Evolutionary conservation across 306 rosid species (phyloP).

Genomic region (Prunus mongolica): DNA sequence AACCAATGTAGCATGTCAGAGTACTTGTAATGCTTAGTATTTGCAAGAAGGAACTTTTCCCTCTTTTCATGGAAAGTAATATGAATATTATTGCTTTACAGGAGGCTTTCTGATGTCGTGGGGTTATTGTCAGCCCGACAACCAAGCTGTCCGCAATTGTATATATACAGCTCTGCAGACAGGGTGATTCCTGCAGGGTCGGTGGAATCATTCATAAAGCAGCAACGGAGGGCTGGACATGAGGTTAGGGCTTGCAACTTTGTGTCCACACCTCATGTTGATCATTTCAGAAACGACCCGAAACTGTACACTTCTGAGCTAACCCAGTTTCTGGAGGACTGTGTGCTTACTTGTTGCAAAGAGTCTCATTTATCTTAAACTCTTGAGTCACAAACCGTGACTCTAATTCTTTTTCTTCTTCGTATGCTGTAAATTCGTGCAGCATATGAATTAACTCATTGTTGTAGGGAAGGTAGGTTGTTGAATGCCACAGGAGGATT

Average conservation of each 20-base stretch:
- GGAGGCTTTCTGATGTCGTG: slow-evolving; percentile 92
- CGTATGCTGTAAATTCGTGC: slow-evolving; percentile 3
- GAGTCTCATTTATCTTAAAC: slow-evolving; percentile 22
- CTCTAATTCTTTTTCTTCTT: slow-evolving; percentile 14
- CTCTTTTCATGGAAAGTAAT: not conserved
- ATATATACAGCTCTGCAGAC: slow-evolving; percentile 90
- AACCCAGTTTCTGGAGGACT: slow-evolving; percentile 71
- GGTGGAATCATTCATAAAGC: slow-evolving; percentile 76
- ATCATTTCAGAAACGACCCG: slow-evolving; percentile 91
- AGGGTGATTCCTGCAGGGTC: slow-evolving; percentile 81
- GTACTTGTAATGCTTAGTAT: not conserved
- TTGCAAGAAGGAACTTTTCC: not conserved
- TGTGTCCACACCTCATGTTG: slow-evolving; percentile 92
- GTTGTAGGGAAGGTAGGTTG: not conserved
- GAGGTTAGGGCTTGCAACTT: slow-evolving; percentile 94
- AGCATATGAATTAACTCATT: slow-evolving; percentile 32
- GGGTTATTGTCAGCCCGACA: slow-evolving; percentile 62
- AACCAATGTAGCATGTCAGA: not conserved
- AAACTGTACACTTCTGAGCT: slow-evolving; percentile 77
- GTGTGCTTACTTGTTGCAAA: slow-evolving; percentile 55
- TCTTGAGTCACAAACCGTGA: not conserved
- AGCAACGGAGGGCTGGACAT: slow-evolving; percentile 74
- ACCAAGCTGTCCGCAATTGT: slow-evolving; percentile 89
- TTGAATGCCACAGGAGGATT: slow-evolving; percentile 6
- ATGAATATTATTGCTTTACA: slow-evolving; percentile 26